phyloP scores from a whole-genome alignment of 2,329 filamentous ascomycete genomes.

The Penicillium hesseltinei region DNA sequence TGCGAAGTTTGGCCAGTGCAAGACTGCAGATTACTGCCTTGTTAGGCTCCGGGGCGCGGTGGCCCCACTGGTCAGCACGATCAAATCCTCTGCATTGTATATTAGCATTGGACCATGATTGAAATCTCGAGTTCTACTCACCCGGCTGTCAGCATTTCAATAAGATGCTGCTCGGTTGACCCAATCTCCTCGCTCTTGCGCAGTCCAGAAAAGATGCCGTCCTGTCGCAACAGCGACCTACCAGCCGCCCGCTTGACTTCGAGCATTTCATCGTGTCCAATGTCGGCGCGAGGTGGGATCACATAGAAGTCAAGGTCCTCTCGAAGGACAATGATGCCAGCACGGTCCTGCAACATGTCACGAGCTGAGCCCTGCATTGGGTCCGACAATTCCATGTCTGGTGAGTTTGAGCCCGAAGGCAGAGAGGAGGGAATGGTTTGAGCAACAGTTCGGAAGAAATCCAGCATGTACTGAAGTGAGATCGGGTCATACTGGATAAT shows the following conservation, averaged over 20 bases:
- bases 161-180: slow-evolving; percentile 95
- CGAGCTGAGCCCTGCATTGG: slow-evolving; percentile 67
- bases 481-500: slow-evolving; percentile 81
- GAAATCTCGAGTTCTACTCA: slow-evolving; percentile 48
- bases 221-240: slow-evolving; percentile 78
- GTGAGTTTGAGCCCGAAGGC: slow-evolving; percentile 63
- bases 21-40: slow-evolving; percentile 98
- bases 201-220: slow-evolving; percentile 93
- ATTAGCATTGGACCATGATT: slow-evolving; percentile 14
- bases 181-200: slow-evolving; percentile 94
- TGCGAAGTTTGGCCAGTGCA: slow-evolving; percentile 85
- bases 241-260: slow-evolving; percentile 92
- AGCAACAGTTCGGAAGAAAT: slow-evolving; percentile 94
- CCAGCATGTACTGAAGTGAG: slow-evolving; percentile 97
- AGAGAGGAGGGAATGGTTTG: slow-evolving; percentile 78
- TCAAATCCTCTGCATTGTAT: slow-evolving; percentile 74
- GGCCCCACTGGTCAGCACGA: slow-evolving; percentile 91
- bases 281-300: slow-evolving; percentile 82
- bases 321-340: slow-evolving; percentile 92
- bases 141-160: slow-evolving; percentile 99
- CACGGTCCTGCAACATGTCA: slow-evolving; percentile 80
- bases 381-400: slow-evolving; percentile 63
- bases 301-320: slow-evolving; percentile 98
- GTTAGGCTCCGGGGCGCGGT: slow-evolving; percentile 94
- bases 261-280: slow-evolving; percentile 87